These are phyloP conservation scores for Lipomyces lipofer DNA, from an alignment of 805 yeast genomes.

Conservation along the genomic window DNA sequence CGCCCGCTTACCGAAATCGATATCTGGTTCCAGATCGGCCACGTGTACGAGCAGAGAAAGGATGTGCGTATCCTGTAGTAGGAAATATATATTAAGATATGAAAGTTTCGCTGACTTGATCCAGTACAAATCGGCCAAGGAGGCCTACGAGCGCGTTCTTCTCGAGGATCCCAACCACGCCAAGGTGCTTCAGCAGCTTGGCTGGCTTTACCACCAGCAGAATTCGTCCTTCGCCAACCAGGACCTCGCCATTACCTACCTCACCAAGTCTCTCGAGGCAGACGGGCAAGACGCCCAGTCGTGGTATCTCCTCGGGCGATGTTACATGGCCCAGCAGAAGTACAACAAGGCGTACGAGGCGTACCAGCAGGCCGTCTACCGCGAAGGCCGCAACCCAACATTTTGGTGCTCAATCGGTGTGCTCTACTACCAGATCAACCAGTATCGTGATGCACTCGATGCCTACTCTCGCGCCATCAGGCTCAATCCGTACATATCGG, in stretches of 20 bases:
- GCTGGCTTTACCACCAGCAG: slow-evolving; percentile 83
- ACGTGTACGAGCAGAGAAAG: slow-evolving; percentile 89
- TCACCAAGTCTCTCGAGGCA: slow-evolving; percentile 84
- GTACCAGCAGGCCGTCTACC: slow-evolving; percentile 96
- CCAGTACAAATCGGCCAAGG: slow-evolving; percentile 78
- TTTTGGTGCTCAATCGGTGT: slow-evolving; percentile 98
- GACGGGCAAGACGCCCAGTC: slow-evolving; percentile 92
- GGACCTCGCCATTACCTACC: slow-evolving; percentile 75
- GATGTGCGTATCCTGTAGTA: slow-evolving; percentile 44
- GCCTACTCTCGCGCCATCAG: slow-evolving; percentile 97
- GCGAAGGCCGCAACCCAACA: slow-evolving; percentile 95
- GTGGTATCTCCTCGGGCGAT: slow-evolving; percentile 96
- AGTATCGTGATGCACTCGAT: slow-evolving; percentile 93
- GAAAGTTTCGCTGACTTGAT: background rate
- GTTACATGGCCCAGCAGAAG: slow-evolving; percentile 94
- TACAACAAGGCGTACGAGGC: slow-evolving; percentile 97
- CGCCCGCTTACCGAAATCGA: slow-evolving; percentile 94
- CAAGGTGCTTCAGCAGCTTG: slow-evolving; percentile 92
- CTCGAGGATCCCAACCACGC: slow-evolving; percentile 91
- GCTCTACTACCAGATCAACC: slow-evolving; percentile 91
- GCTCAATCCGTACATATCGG: slow-evolving; percentile 91
- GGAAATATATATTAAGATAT: background rate
- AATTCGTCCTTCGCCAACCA: slow-evolving; percentile 71
- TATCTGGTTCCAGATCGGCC: slow-evolving; percentile 98
- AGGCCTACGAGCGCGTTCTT: slow-evolving; percentile 91